Evolutionary conservation across 176 grass and related monocot species (phyloP).

Genomic region (Hyparrhenia diplandra): DNA sequence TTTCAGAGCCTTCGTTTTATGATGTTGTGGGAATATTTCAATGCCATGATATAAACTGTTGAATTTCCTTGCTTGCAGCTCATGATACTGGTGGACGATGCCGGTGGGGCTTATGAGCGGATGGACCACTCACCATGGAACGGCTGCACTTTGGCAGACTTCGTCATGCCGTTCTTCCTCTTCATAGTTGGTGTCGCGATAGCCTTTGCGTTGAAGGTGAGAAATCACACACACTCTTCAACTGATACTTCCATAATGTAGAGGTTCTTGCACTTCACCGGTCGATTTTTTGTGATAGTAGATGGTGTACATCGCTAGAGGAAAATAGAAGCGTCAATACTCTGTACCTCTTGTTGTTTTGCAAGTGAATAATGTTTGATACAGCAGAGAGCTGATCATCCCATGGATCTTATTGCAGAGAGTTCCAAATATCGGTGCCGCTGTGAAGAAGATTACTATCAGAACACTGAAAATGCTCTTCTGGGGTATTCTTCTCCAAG

Average conservation of each 20-base stretch:
- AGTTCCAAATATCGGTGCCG: conserved; percentile 26
- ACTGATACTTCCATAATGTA: neutral
- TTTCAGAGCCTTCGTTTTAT: neutral
- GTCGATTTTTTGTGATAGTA: neutral
- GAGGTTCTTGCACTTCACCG: neutral
- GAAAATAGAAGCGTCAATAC: neutral
- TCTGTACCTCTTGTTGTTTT: neutral
- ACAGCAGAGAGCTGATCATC: neutral
- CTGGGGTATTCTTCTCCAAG: conserved; percentile 69
- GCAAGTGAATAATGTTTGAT: neutral
- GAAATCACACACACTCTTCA: neutral
- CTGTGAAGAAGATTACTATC: conserved; percentile 46
- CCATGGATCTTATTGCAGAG: conserved; percentile 38
- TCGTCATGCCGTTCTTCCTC: conserved; percentile 97
- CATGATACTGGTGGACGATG: conserved; percentile 91
- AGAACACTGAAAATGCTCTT: conserved; percentile 72
- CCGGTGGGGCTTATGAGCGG: conserved; percentile 60
- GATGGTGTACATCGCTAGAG: neutral
- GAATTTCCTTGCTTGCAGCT: conserved; percentile 42
- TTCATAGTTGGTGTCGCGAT: conserved; percentile 92
- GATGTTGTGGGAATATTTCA: neutral
- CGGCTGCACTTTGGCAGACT: conserved; percentile 85
- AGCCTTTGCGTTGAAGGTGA: conserved; percentile 83
- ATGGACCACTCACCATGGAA: conserved; percentile 87
- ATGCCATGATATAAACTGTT: neutral